Conservation (phyloP, 2,329 filamentous ascomycete species). For the Fusarium liriodendri region DNA sequence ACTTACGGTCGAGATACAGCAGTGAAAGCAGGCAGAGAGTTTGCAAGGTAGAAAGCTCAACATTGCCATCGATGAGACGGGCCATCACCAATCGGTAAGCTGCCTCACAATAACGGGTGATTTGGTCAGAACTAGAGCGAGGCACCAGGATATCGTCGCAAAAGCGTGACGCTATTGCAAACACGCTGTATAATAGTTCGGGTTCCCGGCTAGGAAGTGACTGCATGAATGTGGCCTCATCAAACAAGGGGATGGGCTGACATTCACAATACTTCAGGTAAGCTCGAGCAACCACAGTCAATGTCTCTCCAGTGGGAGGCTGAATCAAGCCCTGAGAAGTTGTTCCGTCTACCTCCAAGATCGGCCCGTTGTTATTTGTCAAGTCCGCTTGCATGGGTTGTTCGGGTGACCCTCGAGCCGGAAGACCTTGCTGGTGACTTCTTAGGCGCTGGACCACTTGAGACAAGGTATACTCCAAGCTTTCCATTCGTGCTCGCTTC, state of each 20-base stretch:
- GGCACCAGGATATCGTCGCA: not conserved
- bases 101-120: not conserved
- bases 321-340: not conserved
- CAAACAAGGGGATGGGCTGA: constrained; percentile 15
- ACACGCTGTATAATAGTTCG: not conserved
- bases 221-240: not conserved
- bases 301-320: not conserved
- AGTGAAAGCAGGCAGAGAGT: constrained; percentile 5
- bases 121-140: not conserved
- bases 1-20: not conserved
- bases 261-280: constrained; percentile 14
- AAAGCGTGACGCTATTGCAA: not conserved
- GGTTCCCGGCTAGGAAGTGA: not conserved
- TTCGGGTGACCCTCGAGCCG: not conserved
- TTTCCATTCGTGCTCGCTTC: not conserved
- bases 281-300: not conserved
- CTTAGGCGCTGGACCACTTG: not conserved
- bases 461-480: not conserved
- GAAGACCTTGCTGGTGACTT: not conserved
- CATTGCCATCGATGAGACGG: not conserved
- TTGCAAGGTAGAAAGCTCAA: constrained; percentile 13
- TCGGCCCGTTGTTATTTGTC: not conserved
- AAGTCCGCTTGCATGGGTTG: not conserved
- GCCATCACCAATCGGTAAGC: not conserved
- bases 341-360: too few relatives aligned